Evolutionary conservation across 108 stramenopile genomes (phyloP), one percentile per base, ranked within the genome.

Genomic region (Cyclostephanos tholiformis): DNA sequence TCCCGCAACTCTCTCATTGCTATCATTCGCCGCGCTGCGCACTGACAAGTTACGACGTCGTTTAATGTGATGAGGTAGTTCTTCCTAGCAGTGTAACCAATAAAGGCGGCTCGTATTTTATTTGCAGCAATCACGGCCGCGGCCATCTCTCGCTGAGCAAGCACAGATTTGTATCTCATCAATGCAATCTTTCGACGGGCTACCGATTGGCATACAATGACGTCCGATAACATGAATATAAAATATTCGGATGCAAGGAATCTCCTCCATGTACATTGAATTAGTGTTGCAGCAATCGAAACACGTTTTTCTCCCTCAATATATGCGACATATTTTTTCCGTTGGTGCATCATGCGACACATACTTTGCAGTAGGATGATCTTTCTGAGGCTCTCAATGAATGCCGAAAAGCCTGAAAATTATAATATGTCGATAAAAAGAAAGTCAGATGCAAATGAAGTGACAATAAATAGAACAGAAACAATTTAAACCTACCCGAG

Each of bases 201-300:
- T 51, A 82, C 69, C n/a, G 76, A 80, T 63, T 93, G 92, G 4
- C 71, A 83, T 43, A 77, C 68, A 43, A 93, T 82, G 43, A 90
- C 68, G 72, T 89, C 81, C n/a, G 85, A 76, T 39, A 90, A 38
- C 17, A 85, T 83, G 60, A 85, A 79, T 53, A 90, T 81, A 59
- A 75, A 93, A 41, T 85, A 83, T 8, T 87, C 78, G 67, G 72
- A 86, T 20, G 82, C 68, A n/a, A 82, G 78, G 41, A 87, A 86
- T 20, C 86, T 83, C 57, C 92, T 81, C 88, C 89, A 93, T 3
- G 74, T 52, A 35, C 72, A 71, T 67, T 90, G 89, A 67, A 93
- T 93, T 30, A 72, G 55, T 11, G 78, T 82, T 11, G 89, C 87
- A 60, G 59, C 59, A 35, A 38, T 29, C 56, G 27, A 26, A 4